Conservation (phyloP, 495 filamentous ascomycete species). For the Xylaria venustula region DNA sequence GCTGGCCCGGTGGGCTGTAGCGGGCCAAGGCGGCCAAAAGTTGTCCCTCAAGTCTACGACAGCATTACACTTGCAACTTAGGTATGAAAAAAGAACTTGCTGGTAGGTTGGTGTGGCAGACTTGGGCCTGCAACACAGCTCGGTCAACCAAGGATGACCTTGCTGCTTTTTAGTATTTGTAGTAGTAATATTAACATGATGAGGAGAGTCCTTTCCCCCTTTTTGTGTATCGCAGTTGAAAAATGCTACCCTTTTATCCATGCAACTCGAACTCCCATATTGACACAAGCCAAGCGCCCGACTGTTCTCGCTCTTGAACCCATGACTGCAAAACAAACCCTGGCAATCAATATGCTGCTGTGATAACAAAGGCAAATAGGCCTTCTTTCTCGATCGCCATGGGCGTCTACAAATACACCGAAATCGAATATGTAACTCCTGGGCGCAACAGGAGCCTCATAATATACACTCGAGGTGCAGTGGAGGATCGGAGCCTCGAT, state of each 20-base stretch:
- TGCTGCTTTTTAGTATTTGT: background rate
- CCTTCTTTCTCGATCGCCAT: too few relatives aligned
- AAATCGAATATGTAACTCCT: too few relatives aligned
- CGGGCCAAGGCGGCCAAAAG: constrained; percentile 10
- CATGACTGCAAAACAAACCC: background rate
- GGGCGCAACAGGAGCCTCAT: background rate
- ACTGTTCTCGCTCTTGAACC: background rate
- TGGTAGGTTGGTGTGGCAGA: too few relatives aligned
- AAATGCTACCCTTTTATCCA: background rate
- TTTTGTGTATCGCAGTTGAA: constrained; percentile 3
- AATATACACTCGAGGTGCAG: constrained; percentile 1
- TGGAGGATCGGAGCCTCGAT: background rate
- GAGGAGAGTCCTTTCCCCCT: background rate
- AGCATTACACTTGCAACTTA: too few relatives aligned
- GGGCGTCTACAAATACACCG: constrained; percentile 7
- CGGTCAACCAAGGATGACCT: too few relatives aligned
- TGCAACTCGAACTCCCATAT: background rate
- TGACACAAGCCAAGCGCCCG: background rate
- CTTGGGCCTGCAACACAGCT: too few relatives aligned
- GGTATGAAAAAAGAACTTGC: too few relatives aligned
- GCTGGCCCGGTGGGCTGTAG: background rate
- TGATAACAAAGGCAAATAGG: too few relatives aligned
- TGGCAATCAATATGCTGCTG: background rate
- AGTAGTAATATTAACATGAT: background rate
- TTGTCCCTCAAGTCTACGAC: constrained; percentile 5